Evolutionary conservation across 495 filamentous ascomycete species (phyloP).

Genomic region (Parathielavia appendiculata): DNA sequence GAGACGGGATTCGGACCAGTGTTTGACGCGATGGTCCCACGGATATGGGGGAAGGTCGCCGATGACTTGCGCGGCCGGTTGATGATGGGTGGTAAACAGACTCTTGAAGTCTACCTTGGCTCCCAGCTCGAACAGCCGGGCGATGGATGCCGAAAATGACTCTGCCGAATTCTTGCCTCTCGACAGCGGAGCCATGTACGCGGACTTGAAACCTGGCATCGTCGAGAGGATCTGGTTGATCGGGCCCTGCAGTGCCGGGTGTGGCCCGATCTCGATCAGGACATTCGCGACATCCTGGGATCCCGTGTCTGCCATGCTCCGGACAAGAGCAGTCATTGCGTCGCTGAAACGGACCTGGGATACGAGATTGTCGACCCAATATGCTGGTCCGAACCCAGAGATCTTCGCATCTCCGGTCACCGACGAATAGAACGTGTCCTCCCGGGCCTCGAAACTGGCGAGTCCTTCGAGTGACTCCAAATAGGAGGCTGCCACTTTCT

Average conservation of each 20-base stretch:
- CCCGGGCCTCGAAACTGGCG: neutral
- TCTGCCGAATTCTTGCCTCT: conserved; percentile 1
- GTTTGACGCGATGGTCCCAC: neutral
- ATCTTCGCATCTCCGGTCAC: neutral
- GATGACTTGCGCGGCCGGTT: neutral
- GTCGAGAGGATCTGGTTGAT: neutral
- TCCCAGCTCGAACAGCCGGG: neutral
- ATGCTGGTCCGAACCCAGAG: neutral
- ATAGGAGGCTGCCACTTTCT: neutral
- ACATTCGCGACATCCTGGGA: neutral
- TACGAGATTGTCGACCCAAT: neutral
- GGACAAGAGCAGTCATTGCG: neutral
- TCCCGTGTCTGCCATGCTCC: neutral
- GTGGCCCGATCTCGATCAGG: neutral
- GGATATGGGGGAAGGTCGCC: neutral
- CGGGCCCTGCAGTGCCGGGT: neutral
- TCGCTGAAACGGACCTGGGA: neutral
- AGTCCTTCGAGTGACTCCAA: neutral
- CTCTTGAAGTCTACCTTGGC: neutral
- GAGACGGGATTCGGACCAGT: neutral
- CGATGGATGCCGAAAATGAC: neutral
- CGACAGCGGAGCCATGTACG: neutral
- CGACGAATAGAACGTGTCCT: neutral
- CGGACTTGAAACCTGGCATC: neutral
- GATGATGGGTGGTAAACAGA: neutral